A percentile compares a stretch with the other conserved stretches of the same genome.
Evolutionary conservation across 305 asterid species (phyloP).

Genomic region (Striga hermonthica): DNA sequence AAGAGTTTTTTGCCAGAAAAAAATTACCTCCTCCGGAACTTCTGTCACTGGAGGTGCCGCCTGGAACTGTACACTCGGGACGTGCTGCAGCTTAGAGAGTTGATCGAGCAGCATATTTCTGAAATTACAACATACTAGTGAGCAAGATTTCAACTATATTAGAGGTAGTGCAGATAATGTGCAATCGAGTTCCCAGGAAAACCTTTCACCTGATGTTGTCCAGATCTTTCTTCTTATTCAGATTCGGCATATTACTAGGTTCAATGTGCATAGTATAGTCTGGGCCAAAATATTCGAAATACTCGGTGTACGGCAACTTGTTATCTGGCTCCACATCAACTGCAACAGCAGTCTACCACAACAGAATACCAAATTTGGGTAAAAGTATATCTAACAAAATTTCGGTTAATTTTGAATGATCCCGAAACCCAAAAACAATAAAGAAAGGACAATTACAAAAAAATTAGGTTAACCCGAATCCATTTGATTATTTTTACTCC

Average conservation of each 20-base stretch:
- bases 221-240: background rate
- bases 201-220: background rate
- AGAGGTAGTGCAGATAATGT: background rate
- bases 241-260: background rate
- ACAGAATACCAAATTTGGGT: background rate
- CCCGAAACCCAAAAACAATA: background rate
- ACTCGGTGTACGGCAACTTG: background rate
- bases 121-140: background rate
- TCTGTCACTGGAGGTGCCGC: background rate
- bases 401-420: background rate
- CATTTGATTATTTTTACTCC: too few species aligned
- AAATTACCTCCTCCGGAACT: background rate
- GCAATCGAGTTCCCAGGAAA: background rate
- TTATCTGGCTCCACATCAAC: slow-evolving; percentile 7
- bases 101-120: background rate
- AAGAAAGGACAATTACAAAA: background rate
- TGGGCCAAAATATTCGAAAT: slow-evolving; percentile 15
- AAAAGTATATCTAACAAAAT: background rate
- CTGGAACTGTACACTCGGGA: background rate
- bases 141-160: background rate
- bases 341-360: slow-evolving; percentile 12
- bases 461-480: too few species aligned
- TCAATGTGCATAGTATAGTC: background rate
- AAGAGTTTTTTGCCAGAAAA: background rate
- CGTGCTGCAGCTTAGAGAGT: background rate